Evolutionary conservation across 2,329 filamentous ascomycete species (phyloP).

Genomic region (Xylaria sp.): DNA sequence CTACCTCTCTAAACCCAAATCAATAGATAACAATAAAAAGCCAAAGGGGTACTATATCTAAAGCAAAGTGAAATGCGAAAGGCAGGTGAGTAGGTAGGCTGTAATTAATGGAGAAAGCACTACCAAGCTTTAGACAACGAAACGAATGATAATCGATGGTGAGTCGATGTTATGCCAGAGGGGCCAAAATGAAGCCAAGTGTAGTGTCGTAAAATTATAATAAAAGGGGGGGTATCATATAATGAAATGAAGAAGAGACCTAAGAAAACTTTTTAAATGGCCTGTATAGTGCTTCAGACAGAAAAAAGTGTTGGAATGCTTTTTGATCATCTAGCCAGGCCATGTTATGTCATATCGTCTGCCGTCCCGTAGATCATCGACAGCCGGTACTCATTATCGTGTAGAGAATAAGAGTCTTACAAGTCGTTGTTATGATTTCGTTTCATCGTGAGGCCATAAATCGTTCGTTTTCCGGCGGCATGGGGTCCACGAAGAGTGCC

Average conservation of each 20-base stretch:
- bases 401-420: constrained; percentile 22
- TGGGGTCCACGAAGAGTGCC: neutral
- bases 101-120: constrained; percentile 14
- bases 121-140: neutral
- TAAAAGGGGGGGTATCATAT: constrained; percentile 46
- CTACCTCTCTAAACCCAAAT: constrained; percentile 10
- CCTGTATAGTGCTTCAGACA: constrained; percentile 25
- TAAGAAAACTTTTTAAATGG: constrained; percentile 24
- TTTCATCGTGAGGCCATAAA: constrained; percentile 38
- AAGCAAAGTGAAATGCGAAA: constrained; percentile 5
- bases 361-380: constrained; percentile 14
- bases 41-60: neutral
- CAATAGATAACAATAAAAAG: neutral
- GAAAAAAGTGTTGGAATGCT: constrained; percentile 17
- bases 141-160: constrained; percentile 15
- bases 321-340: constrained; percentile 21
- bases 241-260: constrained; percentile 40
- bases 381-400: constrained; percentile 32
- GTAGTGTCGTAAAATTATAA: constrained; percentile 10
- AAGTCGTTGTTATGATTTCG: constrained; percentile 26
- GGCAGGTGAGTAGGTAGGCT: neutral
- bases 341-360: neutral
- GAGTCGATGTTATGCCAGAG: constrained; percentile 16
- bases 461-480: constrained; percentile 19
- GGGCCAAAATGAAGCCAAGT: constrained; percentile 25